phyloP scores from a whole-genome alignment of 805 yeast genomes.

The Saturnispora kantuleensis region DNA sequence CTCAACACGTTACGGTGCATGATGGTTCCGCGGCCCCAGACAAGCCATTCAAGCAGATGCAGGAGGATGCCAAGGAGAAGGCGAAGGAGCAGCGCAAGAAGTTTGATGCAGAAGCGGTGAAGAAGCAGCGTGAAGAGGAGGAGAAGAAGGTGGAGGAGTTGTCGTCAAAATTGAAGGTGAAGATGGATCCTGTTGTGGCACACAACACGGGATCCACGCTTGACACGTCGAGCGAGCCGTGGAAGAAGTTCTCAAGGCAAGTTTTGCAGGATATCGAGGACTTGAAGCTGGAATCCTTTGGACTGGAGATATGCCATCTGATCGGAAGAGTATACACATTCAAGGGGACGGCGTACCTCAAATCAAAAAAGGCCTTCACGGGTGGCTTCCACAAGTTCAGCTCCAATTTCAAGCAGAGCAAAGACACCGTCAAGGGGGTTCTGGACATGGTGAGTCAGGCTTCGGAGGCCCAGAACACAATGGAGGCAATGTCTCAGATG shows the following conservation, averaged over 20 bases:
- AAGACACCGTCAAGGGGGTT: constrained; percentile 64
- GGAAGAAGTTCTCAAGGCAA: constrained; percentile 48
- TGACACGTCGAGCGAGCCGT: constrained; percentile 30
- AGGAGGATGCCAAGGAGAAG: constrained; percentile 10
- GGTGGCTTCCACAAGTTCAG: constrained; percentile 47
- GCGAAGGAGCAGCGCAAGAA: constrained; percentile 11
- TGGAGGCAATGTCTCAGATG: constrained; percentile 62
- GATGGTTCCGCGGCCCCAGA: constrained; percentile 2
- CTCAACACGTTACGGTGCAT: constrained; percentile 8
- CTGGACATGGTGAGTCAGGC: constrained; percentile 64
- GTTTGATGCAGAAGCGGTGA: constrained; percentile 20
- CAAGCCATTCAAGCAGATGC: constrained; percentile 9
- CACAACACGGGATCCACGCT: constrained; percentile 31
- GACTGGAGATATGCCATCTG: constrained; percentile 70
- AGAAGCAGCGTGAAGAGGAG: constrained; percentile 26
- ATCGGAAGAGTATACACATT: constrained; percentile 61
- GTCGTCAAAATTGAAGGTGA: constrained; percentile 40
- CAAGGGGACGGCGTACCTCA: constrained; percentile 55
- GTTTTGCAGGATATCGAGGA: constrained; percentile 75
- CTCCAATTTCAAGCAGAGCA: constrained; percentile 62
- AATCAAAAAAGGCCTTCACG: constrained; percentile 59
- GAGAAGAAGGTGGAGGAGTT: constrained; percentile 47
- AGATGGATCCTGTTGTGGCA: constrained; percentile 31
- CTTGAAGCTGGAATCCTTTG: constrained; percentile 74
- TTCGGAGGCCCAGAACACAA: constrained; percentile 67